Conservation (phyloP, 1,284 basidiomycete genomes). For the Moniliella sp. region DNA sequence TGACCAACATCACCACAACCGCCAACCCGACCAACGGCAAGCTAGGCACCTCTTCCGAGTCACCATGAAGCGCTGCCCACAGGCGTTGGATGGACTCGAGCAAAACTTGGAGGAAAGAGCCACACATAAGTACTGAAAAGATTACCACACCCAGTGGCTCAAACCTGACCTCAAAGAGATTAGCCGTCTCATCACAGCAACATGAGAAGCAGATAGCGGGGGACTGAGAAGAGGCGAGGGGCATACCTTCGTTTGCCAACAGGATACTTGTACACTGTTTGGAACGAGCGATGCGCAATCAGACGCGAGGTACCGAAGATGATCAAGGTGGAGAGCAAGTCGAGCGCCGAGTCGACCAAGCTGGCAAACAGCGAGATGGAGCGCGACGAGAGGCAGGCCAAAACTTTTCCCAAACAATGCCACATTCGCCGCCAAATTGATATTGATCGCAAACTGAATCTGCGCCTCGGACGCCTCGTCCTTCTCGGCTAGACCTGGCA, state of each 20-base stretch:
- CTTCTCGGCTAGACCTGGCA: conserved; percentile 18
- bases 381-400: conserved; percentile 39
- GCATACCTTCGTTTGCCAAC: conserved; percentile 36
- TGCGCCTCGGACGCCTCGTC: conserved; percentile 18
- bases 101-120: conserved; percentile 29
- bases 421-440: conserved; percentile 37
- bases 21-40: conserved; percentile 26
- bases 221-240: not conserved
- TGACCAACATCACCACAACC: conserved; percentile 38
- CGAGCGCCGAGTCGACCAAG: conserved; percentile 41
- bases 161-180: too few species aligned
- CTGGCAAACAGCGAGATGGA: conserved; percentile 42
- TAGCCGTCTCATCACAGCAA: too few species aligned
- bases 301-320: conserved; percentile 28
- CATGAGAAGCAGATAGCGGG: not conserved
- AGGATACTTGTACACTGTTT: conserved; percentile 36
- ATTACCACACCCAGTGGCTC: conserved; percentile 38
- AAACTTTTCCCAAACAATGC: conserved; percentile 39
- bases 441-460: conserved; percentile 27
- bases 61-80: conserved; percentile 16
- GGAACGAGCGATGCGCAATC: conserved; percentile 20
- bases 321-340: conserved; percentile 40
- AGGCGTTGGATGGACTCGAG: conserved; percentile 22
- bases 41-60: conserved; percentile 5
- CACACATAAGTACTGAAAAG: conserved; percentile 43